Percentiles rank a stretch among this genome's conserved stretches.
Conservation (phyloP, 2,329 filamentous ascomycete species). For the Cytospora piceae region DNA sequence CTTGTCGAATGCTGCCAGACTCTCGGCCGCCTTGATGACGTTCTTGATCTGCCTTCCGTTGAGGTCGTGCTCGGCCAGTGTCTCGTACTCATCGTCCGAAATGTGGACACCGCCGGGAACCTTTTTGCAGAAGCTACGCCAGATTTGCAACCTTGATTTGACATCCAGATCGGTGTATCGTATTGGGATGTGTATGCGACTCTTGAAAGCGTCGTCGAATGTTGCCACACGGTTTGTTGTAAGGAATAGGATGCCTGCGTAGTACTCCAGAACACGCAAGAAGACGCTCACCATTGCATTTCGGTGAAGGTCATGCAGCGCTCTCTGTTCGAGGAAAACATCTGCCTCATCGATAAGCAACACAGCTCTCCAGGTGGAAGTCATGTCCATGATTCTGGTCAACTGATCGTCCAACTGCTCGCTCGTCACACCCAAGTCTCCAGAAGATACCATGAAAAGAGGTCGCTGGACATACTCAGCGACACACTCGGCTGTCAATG, state of each 20-base stretch:
- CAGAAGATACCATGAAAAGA: constrained; percentile 41
- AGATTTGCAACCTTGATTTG: constrained; percentile 28
- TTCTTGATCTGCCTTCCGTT: constrained; percentile 40
- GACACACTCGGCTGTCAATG: constrained; percentile 42
- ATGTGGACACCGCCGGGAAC: constrained; percentile 34
- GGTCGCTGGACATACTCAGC: constrained; percentile 40
- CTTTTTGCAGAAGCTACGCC: constrained; percentile 32
- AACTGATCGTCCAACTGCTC: constrained; percentile 24
- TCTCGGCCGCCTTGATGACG: constrained; percentile 37
- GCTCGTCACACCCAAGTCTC: constrained; percentile 32
- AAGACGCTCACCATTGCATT: constrained; percentile 31
- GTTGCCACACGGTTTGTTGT: constrained; percentile 48
- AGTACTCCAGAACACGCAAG: constrained; percentile 42
- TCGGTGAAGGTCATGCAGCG: constrained; percentile 29
- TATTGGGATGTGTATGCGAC: constrained; percentile 43
- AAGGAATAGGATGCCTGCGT: constrained; percentile 44
- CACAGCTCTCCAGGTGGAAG: constrained; percentile 34
- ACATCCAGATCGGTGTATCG: constrained; percentile 37
- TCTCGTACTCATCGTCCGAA: constrained; percentile 32
- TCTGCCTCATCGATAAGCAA: constrained; percentile 35
- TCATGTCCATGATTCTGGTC: constrained; percentile 29
- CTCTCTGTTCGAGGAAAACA: constrained; percentile 32
- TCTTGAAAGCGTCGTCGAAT: constrained; percentile 47
- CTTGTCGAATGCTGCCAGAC: constrained; percentile 40
- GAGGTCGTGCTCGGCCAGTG: constrained; percentile 32